Evolutionary conservation across 179 eudicot species (phyloP), one percentile per base, ranked within the genome.

Genomic region (Camellia oleifera): DNA sequence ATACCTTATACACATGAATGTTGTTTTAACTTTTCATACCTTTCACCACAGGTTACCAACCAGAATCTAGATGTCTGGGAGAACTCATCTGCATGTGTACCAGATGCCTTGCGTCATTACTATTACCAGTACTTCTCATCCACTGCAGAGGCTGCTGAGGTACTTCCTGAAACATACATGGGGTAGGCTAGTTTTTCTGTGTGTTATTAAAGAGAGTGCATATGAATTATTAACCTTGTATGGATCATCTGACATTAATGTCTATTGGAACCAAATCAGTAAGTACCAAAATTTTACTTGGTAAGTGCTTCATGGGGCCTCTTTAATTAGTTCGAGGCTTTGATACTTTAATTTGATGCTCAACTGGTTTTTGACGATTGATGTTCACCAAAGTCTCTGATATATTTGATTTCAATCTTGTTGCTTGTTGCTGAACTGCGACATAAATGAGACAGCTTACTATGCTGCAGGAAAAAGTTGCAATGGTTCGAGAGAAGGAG

Each of bases 81-180:
- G 64, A 94, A 89, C 79, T 91, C 99, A 63, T 88, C 97, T 74
- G 99, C 95, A 82, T 91, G 90, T 79, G 93, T 92, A 72, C 85
- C 97, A 42, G 99, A 97, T 91, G 97, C 99, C 48, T 79, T 97
- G 87, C 95, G 99, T 74, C 99, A 87, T 83, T 94, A 94, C 81
- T 97, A 97, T 87, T 97, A 97, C 82, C 93, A 97, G 85, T 93
- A 89, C 88, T 93, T 97, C 82, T 97, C 97, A 52, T 97, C 99
- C 45, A 93, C 97, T 20, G 88, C 91, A 81, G 97, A 93, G 91
- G 97, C 95, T 78, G 97, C 98, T 82, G 98, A 92, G 98, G 99
- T 94, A 88, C 46, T 76, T 84, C 63, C 69, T 32, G 78, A 83
- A 69, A 81, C 45, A 72, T 44, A 58, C 17, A 75, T 63, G 67